Evolutionary conservation across 208 protist species (phyloP).

Genomic region (Crithidia sp.): DNA sequence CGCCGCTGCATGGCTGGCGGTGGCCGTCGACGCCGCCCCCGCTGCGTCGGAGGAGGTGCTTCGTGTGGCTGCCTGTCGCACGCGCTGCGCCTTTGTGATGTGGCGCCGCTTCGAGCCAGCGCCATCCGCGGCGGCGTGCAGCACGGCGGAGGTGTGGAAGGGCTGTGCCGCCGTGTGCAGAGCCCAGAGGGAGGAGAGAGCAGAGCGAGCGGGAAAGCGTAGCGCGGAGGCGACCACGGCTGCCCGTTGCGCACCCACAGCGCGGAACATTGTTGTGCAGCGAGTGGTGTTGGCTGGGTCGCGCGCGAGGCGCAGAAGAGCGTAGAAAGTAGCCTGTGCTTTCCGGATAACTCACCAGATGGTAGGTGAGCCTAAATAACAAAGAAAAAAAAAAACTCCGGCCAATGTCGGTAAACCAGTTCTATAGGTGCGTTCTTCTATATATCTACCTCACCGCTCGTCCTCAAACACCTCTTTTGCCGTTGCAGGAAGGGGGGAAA

Average conservation of each 20-base stretch:
- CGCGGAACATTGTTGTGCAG: constrained; percentile 22
- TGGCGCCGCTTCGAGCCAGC: constrained; percentile 19
- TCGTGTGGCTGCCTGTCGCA: constrained; percentile 2
- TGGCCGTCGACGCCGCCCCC: not conserved
- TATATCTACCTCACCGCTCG: not conserved
- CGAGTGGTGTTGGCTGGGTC: not conserved
- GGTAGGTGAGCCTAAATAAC: not conserved
- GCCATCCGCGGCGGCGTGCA: not conserved
- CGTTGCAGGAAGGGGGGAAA: too few species aligned
- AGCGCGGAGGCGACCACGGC: constrained; percentile 2
- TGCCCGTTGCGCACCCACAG: constrained; percentile 7
- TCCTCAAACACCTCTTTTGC: too few species aligned
- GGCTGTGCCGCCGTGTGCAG: constrained; percentile 15
- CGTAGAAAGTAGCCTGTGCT: not conserved
- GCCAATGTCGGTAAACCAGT: not conserved
- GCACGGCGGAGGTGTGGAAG: constrained; percentile 11
- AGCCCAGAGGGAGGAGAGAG: constrained; percentile 2
- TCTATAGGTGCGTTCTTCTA: not conserved
- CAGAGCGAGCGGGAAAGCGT: not conserved
- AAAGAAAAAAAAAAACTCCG: not conserved
- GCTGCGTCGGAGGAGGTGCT: not conserved
- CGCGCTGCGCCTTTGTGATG: constrained; percentile 27
- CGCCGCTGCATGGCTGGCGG: not conserved
- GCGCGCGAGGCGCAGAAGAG: not conserved
- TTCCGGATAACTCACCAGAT: not conserved